Evolutionary conservation across 306 rosid species (phyloP).

Genomic region (Dicorynia guianensis): DNA sequence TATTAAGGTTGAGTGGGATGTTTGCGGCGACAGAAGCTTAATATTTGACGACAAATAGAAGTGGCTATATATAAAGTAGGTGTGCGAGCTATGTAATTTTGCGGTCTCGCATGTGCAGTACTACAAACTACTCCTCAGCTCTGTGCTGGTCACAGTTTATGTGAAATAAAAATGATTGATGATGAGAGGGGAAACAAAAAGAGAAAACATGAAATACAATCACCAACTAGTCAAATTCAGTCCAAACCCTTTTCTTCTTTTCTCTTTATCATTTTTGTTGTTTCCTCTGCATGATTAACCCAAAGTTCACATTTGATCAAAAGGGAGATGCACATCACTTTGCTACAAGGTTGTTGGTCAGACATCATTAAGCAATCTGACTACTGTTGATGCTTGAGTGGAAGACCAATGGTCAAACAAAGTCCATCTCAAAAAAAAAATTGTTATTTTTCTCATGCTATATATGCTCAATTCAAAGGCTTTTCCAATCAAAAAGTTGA

Average conservation of each 20-base stretch:
- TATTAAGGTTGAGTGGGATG: background rate
- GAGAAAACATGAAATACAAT: slow-evolving; percentile 6
- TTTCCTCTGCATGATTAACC: slow-evolving; percentile 26
- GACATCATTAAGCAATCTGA: background rate
- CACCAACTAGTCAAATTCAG: slow-evolving; percentile 13
- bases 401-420: slow-evolving; percentile 46
- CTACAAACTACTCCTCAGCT: too few species aligned
- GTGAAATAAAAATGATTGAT: too few species aligned
- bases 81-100: background rate
- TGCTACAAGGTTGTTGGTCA: slow-evolving; percentile 16
- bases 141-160: too few species aligned
- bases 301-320: slow-evolving; percentile 35
- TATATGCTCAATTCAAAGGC: background rate
- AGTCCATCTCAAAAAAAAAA: background rate
- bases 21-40: too few species aligned
- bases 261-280: slow-evolving; percentile 15
- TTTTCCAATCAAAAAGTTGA: slow-evolving; percentile 1
- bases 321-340: slow-evolving; percentile 29
- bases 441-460: background rate
- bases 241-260: slow-evolving; percentile 19
- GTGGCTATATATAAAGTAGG: background rate
- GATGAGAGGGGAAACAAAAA: background rate
- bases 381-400: slow-evolving; percentile 34
- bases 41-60: too few species aligned
- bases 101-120: background rate